Base-by-base conservation (phyloP, 176 grass and related monocot genomes). In the Pharus latifolius region DNA sequence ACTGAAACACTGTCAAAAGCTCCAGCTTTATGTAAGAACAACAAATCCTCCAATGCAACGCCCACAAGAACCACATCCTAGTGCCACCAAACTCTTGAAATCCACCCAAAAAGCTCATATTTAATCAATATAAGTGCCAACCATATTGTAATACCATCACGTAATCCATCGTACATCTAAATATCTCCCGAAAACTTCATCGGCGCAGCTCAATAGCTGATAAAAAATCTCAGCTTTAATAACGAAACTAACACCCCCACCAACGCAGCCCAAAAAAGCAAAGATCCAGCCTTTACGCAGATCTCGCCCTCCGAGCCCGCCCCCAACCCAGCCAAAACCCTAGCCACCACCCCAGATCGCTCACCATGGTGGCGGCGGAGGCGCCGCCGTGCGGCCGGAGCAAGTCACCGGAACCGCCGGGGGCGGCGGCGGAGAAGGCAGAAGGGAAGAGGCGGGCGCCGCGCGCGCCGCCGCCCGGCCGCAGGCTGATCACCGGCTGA, bases 401-500 rank as follows among this genome's bases (percentile, higher is more conserved):
- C 42, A 77, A 68, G 63, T 65, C 63, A 2, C 66, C 74, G 19
- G 71, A 34, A 16, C 57, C 70, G 7, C 42, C 34, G 11, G n/a
- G n/a, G n/a, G 55, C 20, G 29, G 73, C 73, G 6, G 79, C 51
- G 42, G 76, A 64, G 58, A 83, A 78, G 23, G 81, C 49, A 17
- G 76, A 43, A 25, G 87, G 68, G 49, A 82, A 85, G 7, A 83
- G 31, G 44, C 84, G 60, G 35, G 45, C 62, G 26, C 62, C 49
- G 51, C 83, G 78, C 49, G 76, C 79, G 54, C 83, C 84, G 22
- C 86, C 90, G 56, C 90, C 91, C 66, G 91, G 91, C 80, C 91
- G 88, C 67, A 95, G 79, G 67, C 83, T 90, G 70, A 90, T 89
- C 72, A 87, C 86, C 20, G 83, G 76, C 80, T 78, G 83, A 86